These are phyloP conservation scores for Emiliania huxleyi DNA, from an alignment of 78 protist species.

Conservation along the genomic window DNA sequence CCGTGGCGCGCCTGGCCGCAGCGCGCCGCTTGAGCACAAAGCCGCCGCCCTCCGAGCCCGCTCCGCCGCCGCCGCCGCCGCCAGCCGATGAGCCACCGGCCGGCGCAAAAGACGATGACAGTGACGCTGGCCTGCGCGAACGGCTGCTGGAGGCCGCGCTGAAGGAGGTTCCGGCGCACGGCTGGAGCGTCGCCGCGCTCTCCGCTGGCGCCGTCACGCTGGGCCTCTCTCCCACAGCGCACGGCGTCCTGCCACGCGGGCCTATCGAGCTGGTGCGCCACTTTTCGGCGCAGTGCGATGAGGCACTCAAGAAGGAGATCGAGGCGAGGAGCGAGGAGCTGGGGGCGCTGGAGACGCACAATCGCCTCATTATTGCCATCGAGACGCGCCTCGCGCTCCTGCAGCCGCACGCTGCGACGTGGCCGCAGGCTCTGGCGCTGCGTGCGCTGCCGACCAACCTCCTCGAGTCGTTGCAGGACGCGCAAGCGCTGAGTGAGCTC, in stretches of 20 bases:
- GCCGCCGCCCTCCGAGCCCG: too few relatives aligned
- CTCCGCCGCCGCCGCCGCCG: too few relatives aligned
- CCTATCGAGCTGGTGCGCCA: not conserved
- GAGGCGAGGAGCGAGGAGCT: not conserved
- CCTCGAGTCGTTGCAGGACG: not conserved
- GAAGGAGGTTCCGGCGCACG: not conserved
- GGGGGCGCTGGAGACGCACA: not conserved
- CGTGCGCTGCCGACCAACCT: not conserved
- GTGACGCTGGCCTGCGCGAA: not conserved
- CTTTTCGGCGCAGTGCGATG: not conserved
- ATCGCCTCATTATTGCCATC: not conserved
- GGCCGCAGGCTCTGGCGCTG: constrained; percentile 20
- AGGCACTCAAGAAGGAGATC: not conserved
- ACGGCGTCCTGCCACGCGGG: not conserved
- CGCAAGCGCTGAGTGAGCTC: not conserved
- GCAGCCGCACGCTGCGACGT: not conserved
- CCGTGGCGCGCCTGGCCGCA: too few relatives aligned
- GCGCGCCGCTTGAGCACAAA: too few relatives aligned
- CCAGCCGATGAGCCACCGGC: too few relatives aligned
- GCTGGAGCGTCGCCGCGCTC: not conserved
- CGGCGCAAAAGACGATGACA: not conserved
- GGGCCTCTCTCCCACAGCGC: not conserved
- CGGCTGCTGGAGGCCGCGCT: constrained; percentile 2
- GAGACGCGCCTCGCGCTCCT: not conserved
- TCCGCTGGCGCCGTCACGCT: not conserved